Conservation (phyloP, 1,139 yeast species). For the Lodderomyces orthopsilosis region DNA sequence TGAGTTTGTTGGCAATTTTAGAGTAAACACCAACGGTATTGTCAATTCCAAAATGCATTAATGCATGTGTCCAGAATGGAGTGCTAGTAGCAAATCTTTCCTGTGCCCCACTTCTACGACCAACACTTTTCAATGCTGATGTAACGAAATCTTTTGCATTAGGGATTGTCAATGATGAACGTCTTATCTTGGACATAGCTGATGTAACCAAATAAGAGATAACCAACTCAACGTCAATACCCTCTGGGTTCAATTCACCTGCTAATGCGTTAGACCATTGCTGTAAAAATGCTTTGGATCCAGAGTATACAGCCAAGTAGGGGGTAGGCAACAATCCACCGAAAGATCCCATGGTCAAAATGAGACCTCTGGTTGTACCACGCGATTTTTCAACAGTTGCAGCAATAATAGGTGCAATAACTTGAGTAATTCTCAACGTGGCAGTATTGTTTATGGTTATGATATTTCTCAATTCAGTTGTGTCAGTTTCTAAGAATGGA, state of each 20-base stretch:
- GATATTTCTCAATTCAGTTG: conserved; percentile 70
- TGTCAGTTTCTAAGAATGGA: conserved; percentile 79
- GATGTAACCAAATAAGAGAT: conserved; percentile 92
- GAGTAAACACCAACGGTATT: conserved; percentile 81
- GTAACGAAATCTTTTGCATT: conserved; percentile 76
- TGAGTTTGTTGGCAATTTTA: conserved; percentile 62
- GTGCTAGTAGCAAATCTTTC: conserved; percentile 83
- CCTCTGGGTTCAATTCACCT: conserved; percentile 69
- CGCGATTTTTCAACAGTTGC: conserved; percentile 42
- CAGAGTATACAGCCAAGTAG: conserved; percentile 87
- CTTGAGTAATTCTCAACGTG: conserved; percentile 79
- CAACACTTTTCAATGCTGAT: conserved; percentile 63
- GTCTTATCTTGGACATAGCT: conserved; percentile 91
- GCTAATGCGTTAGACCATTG: conserved; percentile 88
- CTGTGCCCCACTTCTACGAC: conserved; percentile 90
- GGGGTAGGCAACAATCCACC: conserved; percentile 96
- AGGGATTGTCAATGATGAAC: conserved; percentile 74
- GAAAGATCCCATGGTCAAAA: conserved; percentile 94
- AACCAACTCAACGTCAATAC: conserved; percentile 82
- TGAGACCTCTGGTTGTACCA: conserved; percentile 57
- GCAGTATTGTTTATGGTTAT: conserved; percentile 83
- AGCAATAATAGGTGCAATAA: conserved; percentile 65
- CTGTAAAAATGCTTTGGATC: conserved; percentile 93
- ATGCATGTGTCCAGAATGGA: conserved; percentile 93
- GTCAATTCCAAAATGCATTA: conserved; percentile 83